A percentile compares a stretch with the other conserved stretches of the same genome.
phyloP scores from a whole-genome alignment of 2,329 filamentous ascomycete species.

The Clarireedia hainanense region DNA sequence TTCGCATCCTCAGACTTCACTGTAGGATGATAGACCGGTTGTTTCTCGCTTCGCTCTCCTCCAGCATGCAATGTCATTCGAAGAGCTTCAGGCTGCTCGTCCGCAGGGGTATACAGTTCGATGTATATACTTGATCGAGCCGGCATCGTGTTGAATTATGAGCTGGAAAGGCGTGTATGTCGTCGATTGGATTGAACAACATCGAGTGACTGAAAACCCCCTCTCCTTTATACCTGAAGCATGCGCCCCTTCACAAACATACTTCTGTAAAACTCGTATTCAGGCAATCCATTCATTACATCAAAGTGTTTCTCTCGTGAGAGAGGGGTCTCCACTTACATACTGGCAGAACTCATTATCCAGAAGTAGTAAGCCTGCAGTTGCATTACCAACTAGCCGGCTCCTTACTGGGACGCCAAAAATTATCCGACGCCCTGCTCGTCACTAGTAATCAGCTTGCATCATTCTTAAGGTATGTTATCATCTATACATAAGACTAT shows the following conservation, averaged over 20 bases:
- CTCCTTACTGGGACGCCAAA: neutral
- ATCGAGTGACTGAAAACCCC: too few relatives aligned
- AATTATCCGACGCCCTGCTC: neutral
- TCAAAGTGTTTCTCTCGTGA: slow-evolving; percentile 1
- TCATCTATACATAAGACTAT: neutral
- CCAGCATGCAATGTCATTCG: slow-evolving; percentile 5
- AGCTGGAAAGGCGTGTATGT: neutral
- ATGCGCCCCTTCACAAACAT: neutral
- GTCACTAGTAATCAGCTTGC: neutral
- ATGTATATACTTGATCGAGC: slow-evolving; percentile 7
- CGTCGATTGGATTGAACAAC: neutral
- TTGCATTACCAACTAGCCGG: neutral
- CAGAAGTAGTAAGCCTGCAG: slow-evolving; percentile 6
- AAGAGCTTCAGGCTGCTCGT: slow-evolving; percentile 1
- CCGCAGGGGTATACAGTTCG: slow-evolving; percentile 5
- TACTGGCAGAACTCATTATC: neutral
- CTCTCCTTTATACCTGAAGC: neutral
- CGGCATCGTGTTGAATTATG: neutral
- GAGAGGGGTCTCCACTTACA: neutral
- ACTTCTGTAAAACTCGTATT: neutral
- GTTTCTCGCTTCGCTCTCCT: neutral
- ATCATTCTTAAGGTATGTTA: neutral
- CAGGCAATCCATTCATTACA: neutral
- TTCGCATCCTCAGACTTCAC: neutral
- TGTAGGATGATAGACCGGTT: neutral